These are phyloP conservation scores for Begonia fuchsioides DNA, from an alignment of 306 rosid genomes.

Conservation along the genomic window DNA sequence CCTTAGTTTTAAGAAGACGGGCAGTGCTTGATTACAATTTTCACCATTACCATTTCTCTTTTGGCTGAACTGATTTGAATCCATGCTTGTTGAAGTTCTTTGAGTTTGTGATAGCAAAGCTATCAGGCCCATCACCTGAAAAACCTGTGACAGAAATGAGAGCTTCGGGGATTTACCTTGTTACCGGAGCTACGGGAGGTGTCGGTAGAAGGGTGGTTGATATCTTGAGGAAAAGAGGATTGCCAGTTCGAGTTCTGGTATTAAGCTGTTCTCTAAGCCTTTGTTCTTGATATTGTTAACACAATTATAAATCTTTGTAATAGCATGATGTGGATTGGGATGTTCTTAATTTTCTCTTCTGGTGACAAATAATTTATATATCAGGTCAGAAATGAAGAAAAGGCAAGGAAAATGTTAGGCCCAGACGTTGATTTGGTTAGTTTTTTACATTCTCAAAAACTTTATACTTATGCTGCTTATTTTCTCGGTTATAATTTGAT, in stretches of 20 bases:
- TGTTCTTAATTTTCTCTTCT: not conserved
- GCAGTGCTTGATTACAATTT: not conserved
- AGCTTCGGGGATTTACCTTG: slow-evolving; percentile 62
- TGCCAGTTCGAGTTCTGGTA: slow-evolving; percentile 83
- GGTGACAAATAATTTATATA: slow-evolving; percentile 11
- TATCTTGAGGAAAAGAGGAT: slow-evolving; percentile 51
- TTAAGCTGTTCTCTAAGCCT: slow-evolving; percentile 11
- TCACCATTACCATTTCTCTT: not conserved
- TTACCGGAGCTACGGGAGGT: slow-evolving; percentile 96
- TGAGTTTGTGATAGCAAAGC: slow-evolving; percentile 59
- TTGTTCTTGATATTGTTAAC: not conserved
- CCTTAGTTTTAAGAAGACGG: too few species aligned
- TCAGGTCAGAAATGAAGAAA: slow-evolving; percentile 86
- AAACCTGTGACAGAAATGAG: slow-evolving; percentile 40
- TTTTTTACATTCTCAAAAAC: not conserved
- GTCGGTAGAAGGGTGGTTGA: slow-evolving; percentile 91
- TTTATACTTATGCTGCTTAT: too few species aligned
- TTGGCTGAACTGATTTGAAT: slow-evolving; percentile 29
- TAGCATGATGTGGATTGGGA: not conserved
- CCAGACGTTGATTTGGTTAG: slow-evolving; percentile 82
- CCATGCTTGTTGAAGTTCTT: slow-evolving; percentile 47
- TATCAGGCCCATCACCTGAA: slow-evolving; percentile 45
- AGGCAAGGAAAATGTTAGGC: slow-evolving; percentile 81
- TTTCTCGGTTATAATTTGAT: too few species aligned
- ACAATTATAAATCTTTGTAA: not conserved